Evolutionary conservation across 106 monocot species (phyloP).

Genomic region (Dioscorea dumetorum): DNA sequence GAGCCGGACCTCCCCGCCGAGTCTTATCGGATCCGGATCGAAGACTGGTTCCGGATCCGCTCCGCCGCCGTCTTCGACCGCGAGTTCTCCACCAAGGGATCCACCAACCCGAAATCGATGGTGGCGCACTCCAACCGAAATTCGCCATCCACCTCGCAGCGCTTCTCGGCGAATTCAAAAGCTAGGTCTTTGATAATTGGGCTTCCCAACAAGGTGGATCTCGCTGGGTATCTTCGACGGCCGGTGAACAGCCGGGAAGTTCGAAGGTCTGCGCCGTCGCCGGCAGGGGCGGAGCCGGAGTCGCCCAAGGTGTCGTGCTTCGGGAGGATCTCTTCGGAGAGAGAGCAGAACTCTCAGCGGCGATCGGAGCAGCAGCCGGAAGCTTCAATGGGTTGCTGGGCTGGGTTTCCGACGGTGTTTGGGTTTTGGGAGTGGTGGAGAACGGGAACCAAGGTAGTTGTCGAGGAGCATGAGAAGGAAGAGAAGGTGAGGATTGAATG

Average conservation of each 20-base stretch:
- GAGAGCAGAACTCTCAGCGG: not conserved
- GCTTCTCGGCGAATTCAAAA: not conserved
- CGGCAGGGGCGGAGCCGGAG: not conserved
- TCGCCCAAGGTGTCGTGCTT: constrained; percentile 11
- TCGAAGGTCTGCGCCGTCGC: not conserved
- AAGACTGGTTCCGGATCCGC: not conserved
- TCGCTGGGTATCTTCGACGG: not conserved
- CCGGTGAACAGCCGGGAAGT: not conserved
- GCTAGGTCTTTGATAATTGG: not conserved
- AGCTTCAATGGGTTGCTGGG: not conserved
- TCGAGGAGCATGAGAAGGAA: no score
- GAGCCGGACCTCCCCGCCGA: constrained; percentile 1
- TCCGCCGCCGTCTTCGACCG: not conserved
- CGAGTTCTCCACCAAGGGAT: not conserved
- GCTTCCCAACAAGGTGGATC: not conserved
- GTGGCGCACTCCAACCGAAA: not conserved
- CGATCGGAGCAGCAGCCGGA: not conserved
- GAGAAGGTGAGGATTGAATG: no score
- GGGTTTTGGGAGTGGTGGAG: not conserved
- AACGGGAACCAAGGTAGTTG: not conserved
- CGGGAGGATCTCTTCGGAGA: not conserved
- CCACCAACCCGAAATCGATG: constrained; percentile 3
- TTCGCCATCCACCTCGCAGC: not conserved
- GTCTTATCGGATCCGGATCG: constrained; percentile 1
- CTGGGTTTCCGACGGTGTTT: not conserved